Percentiles rank a stretch among this genome's conserved stretches.
These are phyloP conservation scores for Starmerella stellata DNA, from an alignment of 805 yeast species.

Conservation along the genomic window DNA sequence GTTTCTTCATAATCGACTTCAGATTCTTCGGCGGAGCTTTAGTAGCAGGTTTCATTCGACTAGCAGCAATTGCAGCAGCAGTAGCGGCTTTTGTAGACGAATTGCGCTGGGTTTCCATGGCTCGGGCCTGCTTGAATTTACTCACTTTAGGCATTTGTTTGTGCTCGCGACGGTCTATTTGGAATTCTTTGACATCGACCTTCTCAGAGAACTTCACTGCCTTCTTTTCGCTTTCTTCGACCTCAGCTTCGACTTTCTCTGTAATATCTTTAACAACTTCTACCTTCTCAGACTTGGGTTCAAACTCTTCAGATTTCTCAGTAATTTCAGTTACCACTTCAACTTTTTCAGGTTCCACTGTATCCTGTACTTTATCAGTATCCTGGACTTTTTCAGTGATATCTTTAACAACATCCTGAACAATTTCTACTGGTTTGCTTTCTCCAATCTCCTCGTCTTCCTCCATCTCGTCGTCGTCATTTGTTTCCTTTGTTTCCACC, in stretches of 20 bases:
- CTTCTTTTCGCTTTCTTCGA: background rate
- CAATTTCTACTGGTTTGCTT: too few species aligned
- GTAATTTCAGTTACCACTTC: too few species aligned
- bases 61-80: conserved; percentile 1
- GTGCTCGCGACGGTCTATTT: conserved; percentile 2
- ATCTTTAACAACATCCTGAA: background rate
- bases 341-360: background rate
- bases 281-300: background rate
- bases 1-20: background rate
- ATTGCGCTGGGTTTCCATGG: background rate
- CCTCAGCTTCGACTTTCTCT: background rate
- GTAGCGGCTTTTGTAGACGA: conserved; percentile 1
- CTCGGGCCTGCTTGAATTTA: background rate
- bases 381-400: background rate
- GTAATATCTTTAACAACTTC: background rate
- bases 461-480: too few species aligned
- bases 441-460: too few species aligned
- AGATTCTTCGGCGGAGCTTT: background rate
- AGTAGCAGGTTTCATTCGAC: conserved; percentile 2
- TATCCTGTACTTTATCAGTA: background rate
- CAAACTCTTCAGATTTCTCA: background rate
- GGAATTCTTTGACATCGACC: conserved; percentile 18
- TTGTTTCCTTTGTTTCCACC: background rate
- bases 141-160: background rate
- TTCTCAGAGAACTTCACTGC: conserved; percentile 10